A percentile compares a stretch with the other conserved stretches of the same genome.
phyloP scores from a whole-genome alignment of 345 rosid species.

The Murraya paniculata region DNA sequence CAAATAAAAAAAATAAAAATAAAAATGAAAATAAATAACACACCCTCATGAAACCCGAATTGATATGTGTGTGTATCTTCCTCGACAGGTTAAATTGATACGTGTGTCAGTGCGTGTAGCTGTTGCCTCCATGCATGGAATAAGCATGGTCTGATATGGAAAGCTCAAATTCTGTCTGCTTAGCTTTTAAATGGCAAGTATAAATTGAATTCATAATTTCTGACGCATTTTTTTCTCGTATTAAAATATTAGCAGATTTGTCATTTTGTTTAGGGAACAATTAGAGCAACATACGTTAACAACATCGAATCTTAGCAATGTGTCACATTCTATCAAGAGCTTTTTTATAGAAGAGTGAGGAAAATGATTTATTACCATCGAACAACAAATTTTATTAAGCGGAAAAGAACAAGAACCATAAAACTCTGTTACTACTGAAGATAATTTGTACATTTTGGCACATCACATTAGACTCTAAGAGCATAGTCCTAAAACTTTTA shows the following conservation, averaged over 20 bases:
- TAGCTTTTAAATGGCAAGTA: too few relatives aligned
- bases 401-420: neutral
- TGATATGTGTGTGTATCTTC: too few relatives aligned
- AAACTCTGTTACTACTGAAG: neutral
- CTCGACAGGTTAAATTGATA: too few relatives aligned
- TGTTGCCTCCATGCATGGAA: too few relatives aligned
- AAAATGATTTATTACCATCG: neutral
- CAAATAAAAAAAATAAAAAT: too few relatives aligned
- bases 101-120: too few relatives aligned
- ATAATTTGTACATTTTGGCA: conserved; percentile 16
- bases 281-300: neutral
- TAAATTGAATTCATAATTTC: neutral
- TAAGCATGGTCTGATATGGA: too few relatives aligned
- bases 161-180: too few relatives aligned
- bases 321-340: neutral
- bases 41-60: too few relatives aligned
- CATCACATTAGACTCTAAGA: neutral
- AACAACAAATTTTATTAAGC: neutral
- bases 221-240: neutral
- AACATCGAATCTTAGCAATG: neutral
- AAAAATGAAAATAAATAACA: too few relatives aligned
- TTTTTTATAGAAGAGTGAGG: neutral
- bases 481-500: neutral
- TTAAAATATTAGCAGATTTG: too few relatives aligned
- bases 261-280: too few relatives aligned